A percentile compares a stretch with the other conserved stretches of the same genome.
These are phyloP conservation scores for Puccinia polysora DNA, from an alignment of 1,284 basidiomycete species.

Conservation along the genomic window DNA sequence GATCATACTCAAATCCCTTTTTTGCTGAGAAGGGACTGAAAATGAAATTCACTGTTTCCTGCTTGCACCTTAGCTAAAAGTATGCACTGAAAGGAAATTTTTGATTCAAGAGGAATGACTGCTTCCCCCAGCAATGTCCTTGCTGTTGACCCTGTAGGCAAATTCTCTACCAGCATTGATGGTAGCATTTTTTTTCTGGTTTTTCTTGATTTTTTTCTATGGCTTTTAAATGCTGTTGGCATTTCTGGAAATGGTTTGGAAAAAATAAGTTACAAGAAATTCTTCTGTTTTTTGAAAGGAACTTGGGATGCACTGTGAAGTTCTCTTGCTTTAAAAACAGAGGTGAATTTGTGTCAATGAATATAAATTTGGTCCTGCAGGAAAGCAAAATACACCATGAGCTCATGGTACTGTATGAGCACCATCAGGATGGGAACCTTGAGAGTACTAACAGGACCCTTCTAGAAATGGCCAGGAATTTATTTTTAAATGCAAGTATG, in stretches of 20 bases:
- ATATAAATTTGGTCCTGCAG: background rate
- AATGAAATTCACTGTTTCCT: too few species aligned
- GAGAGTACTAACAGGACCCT: slow-evolving; percentile 1
- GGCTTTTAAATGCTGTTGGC: background rate
- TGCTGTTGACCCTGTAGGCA: background rate
- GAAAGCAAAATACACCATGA: background rate
- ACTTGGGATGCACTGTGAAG: background rate
- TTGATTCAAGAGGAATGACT: background rate
- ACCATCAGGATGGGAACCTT: slow-evolving; percentile 13
- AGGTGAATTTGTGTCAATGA: background rate
- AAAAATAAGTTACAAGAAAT: background rate
- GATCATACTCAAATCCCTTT: too few species aligned
- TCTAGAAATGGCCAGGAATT: slow-evolving; percentile 5
- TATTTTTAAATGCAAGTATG: background rate
- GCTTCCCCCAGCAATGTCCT: background rate
- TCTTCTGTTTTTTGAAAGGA: background rate
- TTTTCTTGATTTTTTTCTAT: background rate
- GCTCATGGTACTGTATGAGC: slow-evolving; percentile 1
- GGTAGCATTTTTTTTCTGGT: background rate
- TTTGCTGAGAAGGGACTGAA: too few species aligned
- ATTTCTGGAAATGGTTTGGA: background rate
- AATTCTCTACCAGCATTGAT: background rate
- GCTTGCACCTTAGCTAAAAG: background rate
- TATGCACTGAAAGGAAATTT: background rate
- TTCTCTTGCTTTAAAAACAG: background rate